Conservation (phyloP, 2,329 filamentous ascomycete genomes). For the Acephala macrosclerotiorum region DNA sequence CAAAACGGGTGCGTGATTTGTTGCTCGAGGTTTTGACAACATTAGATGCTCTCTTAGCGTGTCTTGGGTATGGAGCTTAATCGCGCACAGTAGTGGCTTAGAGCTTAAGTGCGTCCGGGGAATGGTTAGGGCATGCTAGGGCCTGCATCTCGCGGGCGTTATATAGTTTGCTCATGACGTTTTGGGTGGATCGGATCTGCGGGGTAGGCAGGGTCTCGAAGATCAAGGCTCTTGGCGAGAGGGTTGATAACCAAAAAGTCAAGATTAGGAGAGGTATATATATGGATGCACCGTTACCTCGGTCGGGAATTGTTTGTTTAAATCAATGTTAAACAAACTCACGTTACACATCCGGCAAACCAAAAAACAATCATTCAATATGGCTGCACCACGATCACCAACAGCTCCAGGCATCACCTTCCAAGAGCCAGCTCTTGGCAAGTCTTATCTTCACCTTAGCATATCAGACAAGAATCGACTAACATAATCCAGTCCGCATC, state of each 20-base stretch:
- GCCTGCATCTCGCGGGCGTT: neutral
- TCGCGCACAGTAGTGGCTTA: slow-evolving; percentile 20
- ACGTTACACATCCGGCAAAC: neutral
- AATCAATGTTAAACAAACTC: neutral
- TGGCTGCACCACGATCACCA: slow-evolving; percentile 1
- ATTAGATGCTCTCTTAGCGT: neutral
- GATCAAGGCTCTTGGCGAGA: slow-evolving; percentile 12
- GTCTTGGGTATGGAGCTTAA: neutral
- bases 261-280: neutral
- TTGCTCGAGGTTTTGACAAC: slow-evolving; percentile 4
- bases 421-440: neutral
- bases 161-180: slow-evolving; percentile 4
- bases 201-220: slow-evolving; percentile 6
- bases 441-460: neutral
- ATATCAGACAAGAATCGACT: neutral
- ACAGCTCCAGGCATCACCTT: neutral
- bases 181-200: slow-evolving; percentile 16
- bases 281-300: neutral
- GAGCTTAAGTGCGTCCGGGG: slow-evolving; percentile 5
- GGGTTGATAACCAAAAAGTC: slow-evolving; percentile 6
- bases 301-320: neutral
- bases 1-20: slow-evolving; percentile 3
- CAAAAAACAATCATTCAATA: neutral
- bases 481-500: slow-evolving; percentile 10
- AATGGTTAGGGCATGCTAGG: neutral